Conservation (phyloP, 441 rosid genomes). For the Pelargonium cotyledonis region DNA sequence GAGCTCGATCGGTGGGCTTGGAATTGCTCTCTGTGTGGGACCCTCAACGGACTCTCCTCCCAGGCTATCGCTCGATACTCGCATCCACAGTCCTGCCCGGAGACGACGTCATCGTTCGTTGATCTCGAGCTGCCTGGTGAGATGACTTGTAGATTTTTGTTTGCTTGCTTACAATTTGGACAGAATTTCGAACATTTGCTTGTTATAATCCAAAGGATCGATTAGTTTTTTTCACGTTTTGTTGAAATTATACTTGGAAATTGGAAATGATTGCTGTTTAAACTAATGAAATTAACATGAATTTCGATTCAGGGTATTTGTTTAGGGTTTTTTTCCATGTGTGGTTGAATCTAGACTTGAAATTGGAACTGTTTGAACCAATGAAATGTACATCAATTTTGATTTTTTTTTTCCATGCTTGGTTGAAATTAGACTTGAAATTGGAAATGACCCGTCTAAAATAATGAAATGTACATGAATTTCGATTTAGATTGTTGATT, state of each 20-base stretch:
- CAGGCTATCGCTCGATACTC: constrained; percentile 77
- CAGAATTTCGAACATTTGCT: neutral
- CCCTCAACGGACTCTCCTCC: constrained; percentile 76
- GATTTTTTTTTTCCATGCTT: too few relatives aligned
- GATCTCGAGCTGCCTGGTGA: constrained; percentile 81
- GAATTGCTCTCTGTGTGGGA: constrained; percentile 83
- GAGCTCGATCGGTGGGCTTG: constrained; percentile 98
- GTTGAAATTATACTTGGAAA: too few relatives aligned
- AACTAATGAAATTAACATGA: too few relatives aligned
- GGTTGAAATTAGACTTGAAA: too few relatives aligned
- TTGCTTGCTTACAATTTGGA: neutral
- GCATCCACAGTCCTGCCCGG: constrained; percentile 66
- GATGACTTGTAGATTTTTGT: constrained; percentile 15
- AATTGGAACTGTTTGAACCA: neutral
- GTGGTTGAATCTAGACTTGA: neutral
- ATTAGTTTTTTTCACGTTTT: neutral
- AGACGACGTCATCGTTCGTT: constrained; percentile 84
- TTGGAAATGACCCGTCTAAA: too few relatives aligned
- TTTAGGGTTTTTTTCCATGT: neutral
- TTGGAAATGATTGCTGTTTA: too few relatives aligned
- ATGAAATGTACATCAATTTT: too few relatives aligned
- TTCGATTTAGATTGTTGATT: too few relatives aligned
- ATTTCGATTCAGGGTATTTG: too few relatives aligned
- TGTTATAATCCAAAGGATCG: neutral
- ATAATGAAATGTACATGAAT: too few relatives aligned